Conservation (phyloP, 768 basidiomycete genomes). For the Amanita pallidorosea region DNA sequence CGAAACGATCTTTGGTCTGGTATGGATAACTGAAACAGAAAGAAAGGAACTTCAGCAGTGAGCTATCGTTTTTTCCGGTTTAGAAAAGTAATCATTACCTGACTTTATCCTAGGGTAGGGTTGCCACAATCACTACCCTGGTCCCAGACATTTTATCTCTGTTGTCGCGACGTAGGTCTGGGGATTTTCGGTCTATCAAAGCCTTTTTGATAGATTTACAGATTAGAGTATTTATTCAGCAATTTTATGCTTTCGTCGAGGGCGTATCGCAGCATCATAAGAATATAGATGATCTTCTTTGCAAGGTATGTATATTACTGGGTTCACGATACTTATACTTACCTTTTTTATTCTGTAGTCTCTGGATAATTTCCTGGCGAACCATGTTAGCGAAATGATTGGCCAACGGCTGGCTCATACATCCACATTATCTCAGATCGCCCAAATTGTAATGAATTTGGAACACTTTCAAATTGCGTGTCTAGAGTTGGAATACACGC, state of each 20-base stretch:
- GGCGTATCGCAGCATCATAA: constrained; percentile 87
- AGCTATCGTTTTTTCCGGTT: constrained; percentile 6
- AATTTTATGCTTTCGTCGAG: constrained; percentile 94
- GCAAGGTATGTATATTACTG: constrained; percentile 48
- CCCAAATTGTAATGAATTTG: constrained; percentile 86
- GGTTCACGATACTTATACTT: neutral
- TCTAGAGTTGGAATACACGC: constrained; percentile 71
- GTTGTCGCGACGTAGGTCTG: constrained; percentile 69
- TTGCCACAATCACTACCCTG: constrained; percentile 77
- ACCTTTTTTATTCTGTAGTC: constrained; percentile 38
- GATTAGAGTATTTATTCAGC: constrained; percentile 84
- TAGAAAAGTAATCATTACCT: constrained; percentile 6
- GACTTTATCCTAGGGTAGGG: constrained; percentile 31
- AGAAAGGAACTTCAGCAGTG: constrained; percentile 49
- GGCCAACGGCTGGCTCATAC: constrained; percentile 62
- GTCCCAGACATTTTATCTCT: constrained; percentile 93
- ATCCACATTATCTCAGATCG: constrained; percentile 79
- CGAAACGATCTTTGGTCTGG: constrained; percentile 63
- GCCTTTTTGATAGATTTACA: neutral
- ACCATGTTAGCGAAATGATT: constrained; percentile 69
- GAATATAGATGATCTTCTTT: constrained; percentile 84
- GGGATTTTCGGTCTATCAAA: neutral
- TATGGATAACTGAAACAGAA: constrained; percentile 73
- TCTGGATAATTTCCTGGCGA: constrained; percentile 71
- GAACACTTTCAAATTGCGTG: constrained; percentile 87